Evolutionary conservation across 257 asterid genomes (phyloP), one percentile per base, ranked within the genome.

Genomic region (Solanum pimpinellifolium): DNA sequence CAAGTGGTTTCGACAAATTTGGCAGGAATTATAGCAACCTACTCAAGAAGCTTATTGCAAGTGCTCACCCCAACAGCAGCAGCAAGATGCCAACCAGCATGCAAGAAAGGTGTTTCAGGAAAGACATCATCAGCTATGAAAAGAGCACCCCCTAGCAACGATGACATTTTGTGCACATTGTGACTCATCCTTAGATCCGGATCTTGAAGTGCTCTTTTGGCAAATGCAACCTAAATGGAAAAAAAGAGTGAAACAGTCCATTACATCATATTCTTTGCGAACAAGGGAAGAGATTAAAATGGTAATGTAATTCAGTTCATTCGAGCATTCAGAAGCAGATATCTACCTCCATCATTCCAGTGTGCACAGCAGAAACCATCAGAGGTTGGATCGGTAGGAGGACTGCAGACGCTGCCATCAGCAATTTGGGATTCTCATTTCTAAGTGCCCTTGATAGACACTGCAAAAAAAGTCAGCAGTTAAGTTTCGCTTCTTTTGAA

Each of bases 51-150:
- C 86, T 94, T 94, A 94, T 96, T 96, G 90, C 96, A 94, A 85
- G 99, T 93, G 89, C 92, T 62, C 42, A 96, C 98, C 73, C 98
- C 98, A 66, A 94, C 80, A 85, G 98, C 98, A 92, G 98, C 98
- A 78, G 98, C 98, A 88, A 96, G 93, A 90, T 94, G 99, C 99
- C 99, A 94, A 86, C 95, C 98, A 83, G 98, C 98, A 89, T 96
- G 99, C 42, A 96, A 91, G 86, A 87, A 96, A 37, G 99, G 98
- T 52, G 99, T 92, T 75, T 94, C 90, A 20, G 98, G 94, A 83
- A 92, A 93, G 11, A 94, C 60, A 70, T 94, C 98, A 60, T 96
- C 98, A 0, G 99, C 99, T 7, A 94, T 69, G 92, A 94, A 96
- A 47, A 96, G 93, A 9, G 96, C 98, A 12, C 96, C 98, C 0